These are phyloP conservation scores for Asterochloris erici DNA, from an alignment of 139 green algal genomes.

Conservation along the genomic window DNA sequence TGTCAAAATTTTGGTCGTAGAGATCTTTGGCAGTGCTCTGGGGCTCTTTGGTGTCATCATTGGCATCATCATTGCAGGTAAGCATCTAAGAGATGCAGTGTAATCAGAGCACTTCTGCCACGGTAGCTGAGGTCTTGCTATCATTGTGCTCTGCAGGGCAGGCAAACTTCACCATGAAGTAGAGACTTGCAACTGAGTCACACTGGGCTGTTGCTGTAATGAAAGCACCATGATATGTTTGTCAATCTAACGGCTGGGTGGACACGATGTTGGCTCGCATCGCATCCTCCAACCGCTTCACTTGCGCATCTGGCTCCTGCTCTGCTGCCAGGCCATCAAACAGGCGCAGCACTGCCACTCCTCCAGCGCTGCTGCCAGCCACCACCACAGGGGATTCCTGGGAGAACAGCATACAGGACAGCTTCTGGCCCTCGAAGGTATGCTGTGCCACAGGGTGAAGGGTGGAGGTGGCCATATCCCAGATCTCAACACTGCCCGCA, in stretches of 20 bases:
- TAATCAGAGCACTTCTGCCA: not conserved
- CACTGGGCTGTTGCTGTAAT: not conserved
- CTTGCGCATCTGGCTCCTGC: constrained; percentile 40
- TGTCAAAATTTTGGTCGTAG: constrained; percentile 99
- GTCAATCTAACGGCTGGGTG: not conserved
- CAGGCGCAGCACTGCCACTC: constrained; percentile 50
- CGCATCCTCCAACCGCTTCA: constrained; percentile 47
- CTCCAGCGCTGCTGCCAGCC: constrained; percentile 52
- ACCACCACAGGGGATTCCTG: constrained; percentile 55
- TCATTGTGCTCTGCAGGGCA: not conserved
- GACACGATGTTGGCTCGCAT: constrained; percentile 59
- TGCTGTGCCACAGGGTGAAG: constrained; percentile 65
- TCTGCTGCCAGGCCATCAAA: constrained; percentile 51
- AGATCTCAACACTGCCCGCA: constrained; percentile 71
- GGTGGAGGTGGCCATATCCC: constrained; percentile 71
- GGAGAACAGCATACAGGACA: constrained; percentile 60
- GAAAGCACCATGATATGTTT: not conserved
- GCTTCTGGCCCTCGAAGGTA: constrained; percentile 23
- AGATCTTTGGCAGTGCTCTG: constrained; percentile 98
- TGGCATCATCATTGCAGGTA: constrained; percentile 83
- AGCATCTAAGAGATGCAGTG: not conserved
- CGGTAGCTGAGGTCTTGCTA: not conserved
- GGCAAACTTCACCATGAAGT: constrained; percentile 3
- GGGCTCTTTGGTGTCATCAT: constrained; percentile 95
- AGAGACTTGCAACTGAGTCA: not conserved